Evolutionary conservation across 768 basidiomycete genomes (phyloP).

Genomic region (Daedalea quercina): DNA sequence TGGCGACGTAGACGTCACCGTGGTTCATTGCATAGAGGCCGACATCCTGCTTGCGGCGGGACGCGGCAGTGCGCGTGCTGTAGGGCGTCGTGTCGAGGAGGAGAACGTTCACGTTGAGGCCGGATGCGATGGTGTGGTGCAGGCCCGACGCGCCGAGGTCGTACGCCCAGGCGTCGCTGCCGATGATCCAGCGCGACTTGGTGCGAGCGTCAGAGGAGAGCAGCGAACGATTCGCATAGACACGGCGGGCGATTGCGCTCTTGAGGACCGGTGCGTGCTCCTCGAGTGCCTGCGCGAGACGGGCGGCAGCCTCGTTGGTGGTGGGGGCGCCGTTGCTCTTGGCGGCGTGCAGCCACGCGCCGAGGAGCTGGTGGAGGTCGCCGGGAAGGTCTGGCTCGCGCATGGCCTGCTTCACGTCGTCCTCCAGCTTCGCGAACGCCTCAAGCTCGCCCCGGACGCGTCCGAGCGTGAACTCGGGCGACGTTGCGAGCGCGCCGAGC

Average conservation of each 20-base stretch:
- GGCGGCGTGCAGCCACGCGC: slow-evolving; percentile 58
- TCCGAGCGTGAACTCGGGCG: slow-evolving; percentile 93
- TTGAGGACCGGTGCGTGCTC: slow-evolving; percentile 20
- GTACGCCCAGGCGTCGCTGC: slow-evolving; percentile 97
- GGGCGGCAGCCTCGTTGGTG: slow-evolving; percentile 47
- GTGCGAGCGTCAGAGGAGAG: slow-evolving; percentile 49
- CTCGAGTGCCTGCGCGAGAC: slow-evolving; percentile 42
- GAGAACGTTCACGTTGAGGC: slow-evolving; percentile 90
- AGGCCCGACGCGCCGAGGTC: slow-evolving; percentile 94
- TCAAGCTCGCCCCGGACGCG: slow-evolving; percentile 81
- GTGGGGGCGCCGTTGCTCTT: slow-evolving; percentile 69
- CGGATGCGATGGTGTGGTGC: slow-evolving; percentile 89
- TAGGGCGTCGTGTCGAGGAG: slow-evolving; percentile 92
- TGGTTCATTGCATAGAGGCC: slow-evolving; percentile 99
- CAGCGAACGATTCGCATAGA: slow-evolving; percentile 22
- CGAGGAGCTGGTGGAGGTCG: slow-evolving; percentile 65
- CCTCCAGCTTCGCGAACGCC: slow-evolving; percentile 60
- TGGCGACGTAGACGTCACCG: slow-evolving; percentile 93
- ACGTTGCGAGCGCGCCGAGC: slow-evolving; percentile 73
- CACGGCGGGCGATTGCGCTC: slow-evolving; percentile 38
- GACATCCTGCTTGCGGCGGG: slow-evolving; percentile 89
- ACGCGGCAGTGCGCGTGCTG: slow-evolving; percentile 62
- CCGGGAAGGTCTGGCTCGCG: slow-evolving; percentile 38
- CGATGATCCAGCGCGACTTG: slow-evolving; percentile 91
- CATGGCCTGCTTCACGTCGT: slow-evolving; percentile 60